Base-by-base conservation (phyloP, 2,329 filamentous ascomycete species). In the Blastomyces silverae region DNA sequence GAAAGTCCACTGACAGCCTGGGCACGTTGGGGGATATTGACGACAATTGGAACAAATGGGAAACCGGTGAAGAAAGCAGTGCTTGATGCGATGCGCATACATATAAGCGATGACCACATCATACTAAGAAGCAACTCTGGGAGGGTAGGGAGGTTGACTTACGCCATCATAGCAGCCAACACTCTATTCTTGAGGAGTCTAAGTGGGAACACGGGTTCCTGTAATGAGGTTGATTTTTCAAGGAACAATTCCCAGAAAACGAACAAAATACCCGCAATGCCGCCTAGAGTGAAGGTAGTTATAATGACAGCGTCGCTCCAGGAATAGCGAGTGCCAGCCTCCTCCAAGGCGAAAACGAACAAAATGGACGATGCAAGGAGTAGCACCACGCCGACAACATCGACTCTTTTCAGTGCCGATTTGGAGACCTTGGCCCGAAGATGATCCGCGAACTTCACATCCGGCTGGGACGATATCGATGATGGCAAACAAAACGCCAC, bases 201-300 rank as follows among this genome's bases (percentile, higher is more conserved):
- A 59, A 71, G 67, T 22, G 77, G 76, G 61, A 79, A 78, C 28
- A 79, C 69, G 13, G 77, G 76, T 64, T 67, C 63, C 39, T 66
- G 69, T n/a, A 39, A 20, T 37, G 55, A 57, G 31, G 55, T 37
- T 31, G 55, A 57, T 22, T 57, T 37, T 57, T 57, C 28, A n/a
- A 71, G 61, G 31, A 71, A 53, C 20, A 64, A 67, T 61, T 77
- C 74, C 73, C 74, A 78, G 20, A 65, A 55, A 25, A 62, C 39
- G 55, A 66, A 63, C n/a, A 55, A 28, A 28, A 66, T 63, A 3
- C 60, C 28, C 17, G 44, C n/a, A 17, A 65, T 48, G 25, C 64
- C 64, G 7, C 55, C 37, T 8, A 65, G 15, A 7, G 64, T 42
- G 1, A 70, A 52, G 10, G 63, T 62, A 8, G 62, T 46, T 37